phyloP scores from a whole-genome alignment of 352 stramenopile species.

The Pythium pyrilobum region DNA sequence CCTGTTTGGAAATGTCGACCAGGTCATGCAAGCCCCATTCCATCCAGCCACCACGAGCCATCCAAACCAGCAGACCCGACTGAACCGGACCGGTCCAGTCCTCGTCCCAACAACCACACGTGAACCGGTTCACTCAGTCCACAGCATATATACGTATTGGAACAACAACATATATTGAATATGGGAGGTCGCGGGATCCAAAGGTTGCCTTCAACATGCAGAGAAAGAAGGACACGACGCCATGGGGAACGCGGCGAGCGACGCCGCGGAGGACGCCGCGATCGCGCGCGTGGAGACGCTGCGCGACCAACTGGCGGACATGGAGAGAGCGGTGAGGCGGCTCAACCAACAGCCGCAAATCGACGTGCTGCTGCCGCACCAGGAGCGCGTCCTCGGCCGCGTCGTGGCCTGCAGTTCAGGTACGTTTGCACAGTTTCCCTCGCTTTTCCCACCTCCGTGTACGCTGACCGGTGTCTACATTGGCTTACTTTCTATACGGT shows the following conservation, averaged over 20 bases:
- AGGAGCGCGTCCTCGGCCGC: conserved; percentile 22
- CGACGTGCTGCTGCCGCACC: conserved; percentile 23
- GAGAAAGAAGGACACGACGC: not conserved
- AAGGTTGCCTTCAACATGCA: not conserved
- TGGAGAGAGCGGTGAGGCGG: conserved; percentile 31
- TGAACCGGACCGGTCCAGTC: conserved; percentile 9
- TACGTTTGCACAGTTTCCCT: conserved; percentile 3
- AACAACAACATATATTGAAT: not conserved
- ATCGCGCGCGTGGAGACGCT: conserved; percentile 21
- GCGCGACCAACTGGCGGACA: conserved; percentile 42
- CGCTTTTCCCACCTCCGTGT: conserved; percentile 7
- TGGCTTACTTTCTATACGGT: too few species aligned
- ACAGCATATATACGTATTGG: conserved; percentile 10
- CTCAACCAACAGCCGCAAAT: conserved; percentile 20
- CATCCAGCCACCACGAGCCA: conserved; percentile 7
- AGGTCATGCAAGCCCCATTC: not conserved
- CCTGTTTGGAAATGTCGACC: conserved; percentile 22
- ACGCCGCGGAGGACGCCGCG: conserved; percentile 23
- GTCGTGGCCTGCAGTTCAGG: conserved; percentile 11
- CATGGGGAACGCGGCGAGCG: conserved; percentile 51
- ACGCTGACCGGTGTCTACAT: too few species aligned
- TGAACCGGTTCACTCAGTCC: not conserved
- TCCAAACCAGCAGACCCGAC: not conserved
- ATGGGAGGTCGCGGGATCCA: not conserved
- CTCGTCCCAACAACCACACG: not conserved